These are phyloP conservation scores for Quercus phellos DNA, from an alignment of 331 rosid species.

Conservation along the genomic window DNA sequence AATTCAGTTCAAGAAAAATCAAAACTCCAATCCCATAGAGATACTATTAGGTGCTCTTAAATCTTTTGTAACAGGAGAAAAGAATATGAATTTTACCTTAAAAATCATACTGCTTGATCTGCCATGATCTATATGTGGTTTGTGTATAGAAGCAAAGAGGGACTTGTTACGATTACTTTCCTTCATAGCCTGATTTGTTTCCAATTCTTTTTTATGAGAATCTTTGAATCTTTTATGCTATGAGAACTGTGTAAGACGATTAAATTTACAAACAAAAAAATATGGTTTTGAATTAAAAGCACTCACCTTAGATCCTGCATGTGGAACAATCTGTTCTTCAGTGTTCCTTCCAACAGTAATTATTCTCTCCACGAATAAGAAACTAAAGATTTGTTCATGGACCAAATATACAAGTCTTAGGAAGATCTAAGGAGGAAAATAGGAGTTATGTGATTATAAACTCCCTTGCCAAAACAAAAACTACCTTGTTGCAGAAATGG, in stretches of 20 bases:
- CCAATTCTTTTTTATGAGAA: conserved; percentile 1
- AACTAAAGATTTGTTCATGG: conserved; percentile 1
- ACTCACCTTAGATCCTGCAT: conserved; percentile 46
- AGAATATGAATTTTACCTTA: conserved; percentile 29
- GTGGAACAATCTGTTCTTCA: conserved; percentile 30
- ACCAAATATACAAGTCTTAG: not conserved
- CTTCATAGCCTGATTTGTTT: conserved; percentile 32
- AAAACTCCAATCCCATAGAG: not conserved
- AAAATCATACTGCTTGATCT: conserved; percentile 41
- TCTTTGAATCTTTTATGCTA: not conserved
- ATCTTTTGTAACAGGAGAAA: not conserved
- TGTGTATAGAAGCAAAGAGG: conserved; percentile 25
- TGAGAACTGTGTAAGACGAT: not conserved
- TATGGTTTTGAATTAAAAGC: conserved; percentile 9
- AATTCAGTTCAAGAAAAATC: not conserved
- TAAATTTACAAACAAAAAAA: conserved; percentile 15
- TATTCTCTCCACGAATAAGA: conserved; percentile 28
- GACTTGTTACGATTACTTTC: conserved; percentile 22
- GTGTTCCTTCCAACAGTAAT: conserved; percentile 56
- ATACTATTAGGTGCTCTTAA: not conserved
- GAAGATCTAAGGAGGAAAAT: conserved; percentile 9
- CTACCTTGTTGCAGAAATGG: conserved; percentile 4
- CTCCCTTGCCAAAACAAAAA: not conserved
- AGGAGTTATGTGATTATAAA: not conserved
- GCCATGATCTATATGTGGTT: conserved; percentile 21